Evolutionary conservation across 2,329 filamentous ascomycete genomes (phyloP), one percentile per base, ranked within the genome.

Genomic region (Elsinoe ampelina): DNA sequence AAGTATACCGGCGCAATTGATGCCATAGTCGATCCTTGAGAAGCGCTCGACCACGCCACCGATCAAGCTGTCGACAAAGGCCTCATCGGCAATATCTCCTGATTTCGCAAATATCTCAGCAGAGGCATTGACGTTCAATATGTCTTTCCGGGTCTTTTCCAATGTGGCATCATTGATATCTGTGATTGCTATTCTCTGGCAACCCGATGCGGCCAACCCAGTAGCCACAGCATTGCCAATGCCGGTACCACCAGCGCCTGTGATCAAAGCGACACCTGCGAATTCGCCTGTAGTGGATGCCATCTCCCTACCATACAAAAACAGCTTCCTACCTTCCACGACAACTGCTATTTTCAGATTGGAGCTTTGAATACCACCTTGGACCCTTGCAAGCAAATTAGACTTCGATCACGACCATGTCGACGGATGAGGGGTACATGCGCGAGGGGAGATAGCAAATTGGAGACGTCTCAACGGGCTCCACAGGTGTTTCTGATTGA

Each of bases 1-100:
- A 22, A 73, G 66, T 5, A 75, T 69, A n/a, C 73, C 73, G 20
- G 74, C 75, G 58, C 68, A 71, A 63, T 77, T 77, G 35, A 75
- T 70, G 15, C 71, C 72, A 63, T 77, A 77, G 63, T 77, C 74
- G 13, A 77, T 68, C 3, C 74, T 65, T 0, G 71, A 71, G 55
- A 72, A 75, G 12, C 63, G 60, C 1, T 62, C 58, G 3, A 73
- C 66, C 2, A 67, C 64, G 15, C 36, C 48, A 6, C 6, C 48
- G 12, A 39, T 39, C 13, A 52, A 8, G 3, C 51, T 61, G 3
- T 66, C 64, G 52, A 77, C 64, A 8, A 71, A 65, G 2, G 54
- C 54, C 3, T 68, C 58, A 7, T 77, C 65, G 3, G 69, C 61
- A 26, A 73, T 67, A 61, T 77, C 72, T 1, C 68, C 67, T 11